These are phyloP conservation scores for Eucalyptus caleyi DNA, from an alignment of 345 rosid species.

Conservation along the genomic window DNA sequence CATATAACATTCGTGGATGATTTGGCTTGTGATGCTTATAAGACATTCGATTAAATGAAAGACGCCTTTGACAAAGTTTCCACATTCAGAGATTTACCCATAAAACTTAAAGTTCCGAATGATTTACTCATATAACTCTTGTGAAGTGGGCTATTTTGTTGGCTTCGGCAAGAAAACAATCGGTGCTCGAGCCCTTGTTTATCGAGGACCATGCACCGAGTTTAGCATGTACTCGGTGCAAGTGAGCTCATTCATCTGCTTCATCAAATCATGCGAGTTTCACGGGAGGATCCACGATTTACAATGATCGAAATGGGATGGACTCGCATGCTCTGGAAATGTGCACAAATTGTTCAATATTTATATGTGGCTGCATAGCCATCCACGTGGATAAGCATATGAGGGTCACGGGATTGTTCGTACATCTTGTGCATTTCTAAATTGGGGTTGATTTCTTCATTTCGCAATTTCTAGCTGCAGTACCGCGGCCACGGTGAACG, in stretches of 20 bases:
- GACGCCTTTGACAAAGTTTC: neutral
- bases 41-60: neutral
- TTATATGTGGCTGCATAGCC: no score
- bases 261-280: neutral
- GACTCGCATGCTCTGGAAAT: neutral
- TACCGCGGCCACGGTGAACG: no score
- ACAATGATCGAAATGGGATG: neutral
- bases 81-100: neutral
- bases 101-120: neutral
- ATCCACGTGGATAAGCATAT: no score
- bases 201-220: neutral
- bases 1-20: no score
- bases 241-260: neutral
- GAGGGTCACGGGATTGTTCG: no score
- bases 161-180: neutral
- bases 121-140: neutral
- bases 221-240: neutral
- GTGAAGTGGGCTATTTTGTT: neutral
- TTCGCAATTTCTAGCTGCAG: no score
- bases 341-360: neutral
- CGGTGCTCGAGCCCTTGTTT: neutral
- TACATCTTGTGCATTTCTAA: no score
- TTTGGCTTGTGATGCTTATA: neutral
- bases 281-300: neutral
- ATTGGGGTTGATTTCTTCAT: no score